Percentiles rank a stretch among this genome's conserved stretches.
Evolutionary conservation across 495 filamentous ascomycete genomes (phyloP).

Genomic region (Aeminium ludgeri): DNA sequence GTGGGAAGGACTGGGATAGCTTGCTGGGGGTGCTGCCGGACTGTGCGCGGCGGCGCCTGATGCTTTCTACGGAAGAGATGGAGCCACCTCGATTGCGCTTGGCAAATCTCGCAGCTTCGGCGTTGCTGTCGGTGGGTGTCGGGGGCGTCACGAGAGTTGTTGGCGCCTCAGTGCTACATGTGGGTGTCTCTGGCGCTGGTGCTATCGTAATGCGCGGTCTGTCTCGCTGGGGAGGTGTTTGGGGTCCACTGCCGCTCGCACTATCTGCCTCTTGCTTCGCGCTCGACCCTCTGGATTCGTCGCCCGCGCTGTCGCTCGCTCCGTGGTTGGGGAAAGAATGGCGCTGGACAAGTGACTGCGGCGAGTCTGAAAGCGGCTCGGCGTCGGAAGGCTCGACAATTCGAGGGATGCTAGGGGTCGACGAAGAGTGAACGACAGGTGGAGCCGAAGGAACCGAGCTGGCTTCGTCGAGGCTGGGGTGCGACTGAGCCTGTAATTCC

Average conservation of each 20-base stretch:
- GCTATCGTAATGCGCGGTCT: too few relatives aligned
- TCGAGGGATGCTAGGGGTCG: constrained; percentile 5
- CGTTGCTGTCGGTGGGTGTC: constrained; percentile 23
- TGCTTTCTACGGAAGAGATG: constrained; percentile 8
- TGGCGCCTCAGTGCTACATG: constrained; percentile 24
- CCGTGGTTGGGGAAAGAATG: not conserved
- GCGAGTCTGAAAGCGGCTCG: constrained; percentile 2
- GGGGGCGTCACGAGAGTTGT: constrained; percentile 27
- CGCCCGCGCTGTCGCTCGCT: not conserved
- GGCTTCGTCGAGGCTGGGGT: constrained; percentile 15
- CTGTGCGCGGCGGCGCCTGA: constrained; percentile 33
- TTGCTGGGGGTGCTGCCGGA: constrained; percentile 62
- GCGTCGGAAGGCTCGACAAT: constrained; percentile 13
- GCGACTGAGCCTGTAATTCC: constrained; percentile 31
- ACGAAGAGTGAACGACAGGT: not conserved
- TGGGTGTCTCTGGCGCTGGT: too few relatives aligned
- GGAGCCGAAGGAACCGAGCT: not conserved
- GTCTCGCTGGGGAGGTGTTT: too few relatives aligned
- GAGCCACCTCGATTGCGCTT: not conserved
- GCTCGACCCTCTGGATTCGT: too few relatives aligned
- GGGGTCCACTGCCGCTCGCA: too few relatives aligned
- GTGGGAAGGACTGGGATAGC: constrained; percentile 61
- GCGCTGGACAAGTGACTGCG: constrained; percentile 2
- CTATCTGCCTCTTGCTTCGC: too few relatives aligned
- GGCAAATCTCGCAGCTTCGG: constrained; percentile 13